These are phyloP conservation scores for Cutaneotrichosporon spelunceum DNA, from an alignment of 1,284 basidiomycete genomes.

Conservation along the genomic window DNA sequence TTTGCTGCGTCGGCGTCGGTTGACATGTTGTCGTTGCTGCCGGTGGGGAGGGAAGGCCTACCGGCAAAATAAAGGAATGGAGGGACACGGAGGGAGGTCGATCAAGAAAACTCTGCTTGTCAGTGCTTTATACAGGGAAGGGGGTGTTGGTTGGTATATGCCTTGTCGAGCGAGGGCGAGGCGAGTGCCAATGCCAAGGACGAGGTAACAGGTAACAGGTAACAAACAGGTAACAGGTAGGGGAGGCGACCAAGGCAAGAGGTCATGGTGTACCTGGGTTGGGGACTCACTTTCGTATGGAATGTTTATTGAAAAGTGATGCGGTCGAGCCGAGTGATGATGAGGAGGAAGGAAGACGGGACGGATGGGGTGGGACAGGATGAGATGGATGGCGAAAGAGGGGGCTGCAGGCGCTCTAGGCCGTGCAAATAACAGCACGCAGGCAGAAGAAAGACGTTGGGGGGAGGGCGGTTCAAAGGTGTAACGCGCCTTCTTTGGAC, in stretches of 20 bases:
- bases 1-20: slow-evolving; percentile 1
- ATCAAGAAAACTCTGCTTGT: background rate
- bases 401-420: background rate
- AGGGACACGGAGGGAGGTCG: background rate
- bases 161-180: background rate
- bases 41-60: background rate
- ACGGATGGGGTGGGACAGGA: background rate
- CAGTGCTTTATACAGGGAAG: background rate
- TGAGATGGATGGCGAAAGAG: background rate
- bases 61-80: background rate
- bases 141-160: background rate
- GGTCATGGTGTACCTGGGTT: background rate
- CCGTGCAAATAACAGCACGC: background rate
- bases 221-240: too few species aligned
- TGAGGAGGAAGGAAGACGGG: background rate
- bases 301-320: background rate
- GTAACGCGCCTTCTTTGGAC: too few species aligned
- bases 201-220: background rate
- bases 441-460: too few species aligned
- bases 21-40: slow-evolving; percentile 3
- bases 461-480: too few species aligned
- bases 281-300: background rate
- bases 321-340: background rate
- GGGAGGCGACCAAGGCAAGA: too few species aligned
- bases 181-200: background rate